These are phyloP conservation scores for Blastocystis sp. DNA, from an alignment of 352 stramenopile genomes.

Conservation along the genomic window DNA sequence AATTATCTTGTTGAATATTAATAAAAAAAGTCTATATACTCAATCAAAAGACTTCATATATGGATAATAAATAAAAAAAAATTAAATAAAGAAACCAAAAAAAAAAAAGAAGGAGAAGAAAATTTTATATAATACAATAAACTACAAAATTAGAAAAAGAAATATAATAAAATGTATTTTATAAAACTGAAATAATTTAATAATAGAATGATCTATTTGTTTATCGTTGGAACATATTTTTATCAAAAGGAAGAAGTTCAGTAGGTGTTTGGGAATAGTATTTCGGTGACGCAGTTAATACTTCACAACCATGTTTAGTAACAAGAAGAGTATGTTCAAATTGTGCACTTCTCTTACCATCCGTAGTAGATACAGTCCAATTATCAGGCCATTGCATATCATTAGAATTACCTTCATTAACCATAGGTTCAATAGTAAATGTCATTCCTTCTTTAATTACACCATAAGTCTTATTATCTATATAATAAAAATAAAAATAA, in stretches of 20 bases:
- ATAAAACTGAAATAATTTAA: no score
- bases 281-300: constrained; percentile 64
- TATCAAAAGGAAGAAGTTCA: constrained; percentile 38
- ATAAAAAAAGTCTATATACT: no score
- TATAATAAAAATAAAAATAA: no score
- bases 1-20: no score
- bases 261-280: constrained; percentile 26
- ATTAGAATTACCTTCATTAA: constrained; percentile 71
- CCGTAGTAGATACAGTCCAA: constrained; percentile 82
- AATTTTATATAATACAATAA: no score
- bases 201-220: no score
- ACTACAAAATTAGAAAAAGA: no score
- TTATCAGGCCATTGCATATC: constrained; percentile 84
- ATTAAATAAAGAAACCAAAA: no score
- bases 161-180: no score
- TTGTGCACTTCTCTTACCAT: constrained; percentile 79
- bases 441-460: constrained; percentile 89
- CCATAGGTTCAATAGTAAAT: constrained; percentile 98
- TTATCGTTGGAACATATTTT: constrained; percentile 34
- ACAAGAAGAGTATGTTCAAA: constrained; percentile 94
- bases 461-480: constrained; percentile 47
- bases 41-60: no score
- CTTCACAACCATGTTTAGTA: constrained; percentile 83
- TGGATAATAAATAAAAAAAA: no score
- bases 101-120: no score